phyloP scores from a whole-genome alignment of 1,284 basidiomycete genomes.

The Trichosporon faecale region DNA sequence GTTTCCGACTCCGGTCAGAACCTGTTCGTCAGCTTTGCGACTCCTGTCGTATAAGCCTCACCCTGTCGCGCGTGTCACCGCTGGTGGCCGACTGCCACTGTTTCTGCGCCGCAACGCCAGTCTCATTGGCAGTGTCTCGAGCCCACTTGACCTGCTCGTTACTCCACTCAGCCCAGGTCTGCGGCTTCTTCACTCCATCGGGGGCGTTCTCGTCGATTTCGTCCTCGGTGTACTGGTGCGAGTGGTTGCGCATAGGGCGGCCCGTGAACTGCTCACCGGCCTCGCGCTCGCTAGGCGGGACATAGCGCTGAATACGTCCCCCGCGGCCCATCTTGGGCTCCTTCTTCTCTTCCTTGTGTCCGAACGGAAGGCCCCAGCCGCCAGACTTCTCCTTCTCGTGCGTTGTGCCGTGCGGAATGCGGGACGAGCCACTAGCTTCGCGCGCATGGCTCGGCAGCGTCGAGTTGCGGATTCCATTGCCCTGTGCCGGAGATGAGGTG shows the following conservation, averaged over 20 bases:
- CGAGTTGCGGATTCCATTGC: neutral
- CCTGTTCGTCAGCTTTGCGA: constrained; percentile 20
- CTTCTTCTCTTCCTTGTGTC: constrained; percentile 6
- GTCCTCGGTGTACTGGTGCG: neutral
- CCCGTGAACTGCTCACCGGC: constrained; percentile 10
- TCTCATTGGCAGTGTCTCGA: neutral
- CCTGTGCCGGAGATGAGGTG: neutral
- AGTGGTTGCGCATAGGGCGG: neutral
- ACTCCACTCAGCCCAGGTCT: constrained; percentile 20
- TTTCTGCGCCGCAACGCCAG: constrained; percentile 1
- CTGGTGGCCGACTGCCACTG: constrained; percentile 1
- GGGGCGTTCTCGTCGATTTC: constrained; percentile 5
- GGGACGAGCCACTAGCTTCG: neutral
- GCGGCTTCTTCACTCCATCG: constrained; percentile 6
- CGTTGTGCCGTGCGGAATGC: neutral
- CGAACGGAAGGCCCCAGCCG: neutral
- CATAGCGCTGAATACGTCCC: constrained; percentile 12
- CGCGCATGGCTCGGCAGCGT: neutral
- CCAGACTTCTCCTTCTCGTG: neutral
- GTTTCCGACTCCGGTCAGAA: constrained; percentile 16
- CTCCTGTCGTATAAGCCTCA: too few relatives aligned
- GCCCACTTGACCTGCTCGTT: constrained; percentile 15
- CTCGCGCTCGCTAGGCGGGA: constrained; percentile 22
- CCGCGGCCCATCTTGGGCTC: constrained; percentile 3
- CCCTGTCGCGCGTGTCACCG: constrained; percentile 17